phyloP scores from a whole-genome alignment of 805 yeast species.

The Candida suzukii region DNA sequence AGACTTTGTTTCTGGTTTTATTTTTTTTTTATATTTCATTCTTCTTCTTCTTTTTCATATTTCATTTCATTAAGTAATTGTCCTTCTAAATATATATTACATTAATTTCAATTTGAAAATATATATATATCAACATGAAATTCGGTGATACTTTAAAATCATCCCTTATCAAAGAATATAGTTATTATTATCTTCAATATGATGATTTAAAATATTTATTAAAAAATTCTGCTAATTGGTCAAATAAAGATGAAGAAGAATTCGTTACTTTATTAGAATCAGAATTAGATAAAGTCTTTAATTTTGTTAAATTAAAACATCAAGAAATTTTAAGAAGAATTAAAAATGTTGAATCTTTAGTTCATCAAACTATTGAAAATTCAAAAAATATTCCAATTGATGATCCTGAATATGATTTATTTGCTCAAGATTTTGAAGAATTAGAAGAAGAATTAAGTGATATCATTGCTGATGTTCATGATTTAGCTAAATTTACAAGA shows the following conservation, averaged over 20 bases:
- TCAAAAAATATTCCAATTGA: conserved; percentile 22
- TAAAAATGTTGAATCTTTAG: conserved; percentile 71
- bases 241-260: conserved; percentile 69
- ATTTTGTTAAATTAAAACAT: conserved; percentile 82
- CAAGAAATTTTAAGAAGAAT: conserved; percentile 82
- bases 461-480: conserved; percentile 95
- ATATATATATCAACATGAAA: conserved; percentile 49
- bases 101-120: not conserved
- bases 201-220: conserved; percentile 84
- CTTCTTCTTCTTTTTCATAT: too few species aligned
- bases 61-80: too few species aligned
- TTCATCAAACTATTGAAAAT: conserved; percentile 46
- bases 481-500: conserved; percentile 87
- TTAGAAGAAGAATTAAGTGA: conserved; percentile 74
- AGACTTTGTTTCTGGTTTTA: too few species aligned
- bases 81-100: not conserved
- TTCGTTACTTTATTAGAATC: conserved; percentile 70
- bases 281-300: conserved; percentile 88
- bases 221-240: conserved; percentile 67
- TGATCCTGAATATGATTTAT: conserved; percentile 25
- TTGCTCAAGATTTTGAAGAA: conserved; percentile 64
- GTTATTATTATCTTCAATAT: conserved; percentile 84
- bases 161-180: conserved; percentile 84
- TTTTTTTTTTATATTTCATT: too few species aligned
- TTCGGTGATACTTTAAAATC: conserved; percentile 91